Percentiles rank a stretch among this genome's conserved stretches.
Evolutionary conservation across 2,329 filamentous ascomycete genomes (phyloP).

Genomic region (Didymella pinodella): DNA sequence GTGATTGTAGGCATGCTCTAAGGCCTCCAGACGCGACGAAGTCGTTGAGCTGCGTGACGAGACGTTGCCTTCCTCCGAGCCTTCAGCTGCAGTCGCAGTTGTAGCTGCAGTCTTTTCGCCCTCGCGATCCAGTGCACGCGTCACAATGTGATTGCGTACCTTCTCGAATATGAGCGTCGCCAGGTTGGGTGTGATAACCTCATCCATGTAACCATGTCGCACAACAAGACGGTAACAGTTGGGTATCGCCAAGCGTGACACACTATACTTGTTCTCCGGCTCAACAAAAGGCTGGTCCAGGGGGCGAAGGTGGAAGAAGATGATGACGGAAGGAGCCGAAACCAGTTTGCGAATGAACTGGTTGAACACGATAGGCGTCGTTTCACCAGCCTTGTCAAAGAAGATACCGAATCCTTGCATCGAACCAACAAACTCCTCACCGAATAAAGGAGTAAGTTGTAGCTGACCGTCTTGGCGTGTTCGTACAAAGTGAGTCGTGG

Average conservation of each 20-base stretch:
- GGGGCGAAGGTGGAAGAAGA: constrained; percentile 77
- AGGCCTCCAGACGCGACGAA: constrained; percentile 39
- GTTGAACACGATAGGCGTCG: constrained; percentile 71
- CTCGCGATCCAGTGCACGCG: constrained; percentile 39
- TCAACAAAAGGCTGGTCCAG: constrained; percentile 61
- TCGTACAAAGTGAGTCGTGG: constrained; percentile 57
- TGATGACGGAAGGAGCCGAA: constrained; percentile 68
- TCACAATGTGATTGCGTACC: constrained; percentile 55
- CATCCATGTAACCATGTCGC: constrained; percentile 76
- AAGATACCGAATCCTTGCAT: constrained; percentile 73
- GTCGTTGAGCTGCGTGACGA: constrained; percentile 33
- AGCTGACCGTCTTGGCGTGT: constrained; percentile 41
- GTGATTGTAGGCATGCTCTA: constrained; percentile 56
- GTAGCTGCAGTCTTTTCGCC: constrained; percentile 30
- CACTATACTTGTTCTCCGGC: constrained; percentile 58
- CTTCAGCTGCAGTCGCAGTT: constrained; percentile 13
- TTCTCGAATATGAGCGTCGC: constrained; percentile 55
- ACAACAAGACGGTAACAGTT: constrained; percentile 74
- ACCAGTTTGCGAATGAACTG: constrained; percentile 77
- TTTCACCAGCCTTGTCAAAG: constrained; percentile 77
- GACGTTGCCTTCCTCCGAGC: constrained; percentile 3
- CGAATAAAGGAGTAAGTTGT: constrained; percentile 51
- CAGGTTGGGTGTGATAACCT: constrained; percentile 71
- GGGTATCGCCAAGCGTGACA: constrained; percentile 58
- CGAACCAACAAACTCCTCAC: constrained; percentile 33